phyloP scores from a whole-genome alignment of 2,329 filamentous ascomycete genomes.

The Colletotrichum tropicale region DNA sequence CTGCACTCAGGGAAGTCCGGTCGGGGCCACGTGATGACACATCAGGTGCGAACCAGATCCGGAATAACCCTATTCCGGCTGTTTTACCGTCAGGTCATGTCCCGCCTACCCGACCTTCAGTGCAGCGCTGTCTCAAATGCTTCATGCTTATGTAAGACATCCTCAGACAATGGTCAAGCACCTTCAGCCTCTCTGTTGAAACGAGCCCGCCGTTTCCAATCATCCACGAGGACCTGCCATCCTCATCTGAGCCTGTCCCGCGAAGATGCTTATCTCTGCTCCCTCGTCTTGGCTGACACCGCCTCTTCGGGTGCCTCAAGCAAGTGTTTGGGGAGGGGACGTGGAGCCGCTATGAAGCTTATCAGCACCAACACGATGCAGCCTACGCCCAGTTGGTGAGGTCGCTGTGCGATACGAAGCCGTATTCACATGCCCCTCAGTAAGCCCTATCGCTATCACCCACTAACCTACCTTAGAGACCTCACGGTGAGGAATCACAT shows the following conservation, averaged over 20 bases:
- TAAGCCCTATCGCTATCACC: neutral
- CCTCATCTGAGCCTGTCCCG: neutral
- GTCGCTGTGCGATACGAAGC: neutral
- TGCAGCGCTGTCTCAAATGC: neutral
- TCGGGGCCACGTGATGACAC: neutral
- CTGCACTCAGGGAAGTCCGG: neutral
- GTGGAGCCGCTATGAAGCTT: neutral
- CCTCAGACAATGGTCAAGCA: neutral
- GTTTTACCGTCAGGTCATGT: neutral
- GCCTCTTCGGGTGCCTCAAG: neutral
- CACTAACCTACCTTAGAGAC: neutral
- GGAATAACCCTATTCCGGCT: neutral
- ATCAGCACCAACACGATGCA: neutral
- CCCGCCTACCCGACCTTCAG: no score
- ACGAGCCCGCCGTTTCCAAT: conserved; percentile 6
- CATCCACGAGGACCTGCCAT: neutral
- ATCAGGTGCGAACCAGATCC: neutral
- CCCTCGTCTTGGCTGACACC: neutral
- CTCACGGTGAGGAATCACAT: neutral
- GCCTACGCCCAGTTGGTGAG: neutral
- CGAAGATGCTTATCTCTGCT: neutral
- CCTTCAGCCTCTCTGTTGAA: neutral
- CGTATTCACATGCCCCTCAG: neutral
- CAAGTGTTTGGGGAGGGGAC: neutral
- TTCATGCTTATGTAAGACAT: neutral